These are phyloP conservation scores for Backusella luteola DNA, from an alignment of 192 early-diverging fungal species.

Conservation along the genomic window DNA sequence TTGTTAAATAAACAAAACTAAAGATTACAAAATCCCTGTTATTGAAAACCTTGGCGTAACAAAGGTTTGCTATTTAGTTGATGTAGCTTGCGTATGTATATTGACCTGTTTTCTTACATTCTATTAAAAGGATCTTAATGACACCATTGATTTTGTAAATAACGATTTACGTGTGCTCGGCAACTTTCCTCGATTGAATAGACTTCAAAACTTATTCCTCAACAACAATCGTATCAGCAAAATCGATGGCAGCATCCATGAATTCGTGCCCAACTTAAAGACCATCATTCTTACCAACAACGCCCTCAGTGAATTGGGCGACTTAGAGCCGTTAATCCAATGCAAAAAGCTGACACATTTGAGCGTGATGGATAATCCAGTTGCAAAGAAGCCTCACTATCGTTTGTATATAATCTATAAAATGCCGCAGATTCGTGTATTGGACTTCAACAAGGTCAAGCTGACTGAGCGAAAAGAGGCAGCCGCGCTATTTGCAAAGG, in stretches of 20 bases:
- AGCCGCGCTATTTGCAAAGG: conserved; percentile 68
- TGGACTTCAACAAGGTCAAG: conserved; percentile 84
- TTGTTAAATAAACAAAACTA: conserved; percentile 7
- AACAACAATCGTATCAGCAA: conserved; percentile 88
- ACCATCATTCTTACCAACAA: conserved; percentile 90
- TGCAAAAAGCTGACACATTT: conserved; percentile 53
- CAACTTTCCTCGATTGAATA: conserved; percentile 82
- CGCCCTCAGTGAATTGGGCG: conserved; percentile 76
- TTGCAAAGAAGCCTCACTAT: conserved; percentile 79
- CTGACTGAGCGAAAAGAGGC: conserved; percentile 80
- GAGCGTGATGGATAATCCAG: conserved; percentile 88
- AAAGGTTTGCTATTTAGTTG: conserved; percentile 54
- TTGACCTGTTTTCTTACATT: not conserved
- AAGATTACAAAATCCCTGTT: conserved; percentile 79
- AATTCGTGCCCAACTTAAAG: conserved; percentile 73
- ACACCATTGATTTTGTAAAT: conserved; percentile 89
- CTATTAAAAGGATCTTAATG: conserved; percentile 76
- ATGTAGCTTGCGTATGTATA: not conserved
- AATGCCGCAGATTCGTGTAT: conserved; percentile 69
- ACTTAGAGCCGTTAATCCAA: conserved; percentile 71
- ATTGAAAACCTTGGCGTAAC: conserved; percentile 97
- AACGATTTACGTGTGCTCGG: conserved; percentile 85
- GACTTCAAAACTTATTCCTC: conserved; percentile 73
- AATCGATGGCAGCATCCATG: conserved; percentile 67
- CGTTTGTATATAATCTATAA: conserved; percentile 82